phyloP scores from a whole-genome alignment of 2,329 filamentous ascomycete species.

The Fusarium sterilihyphosum region DNA sequence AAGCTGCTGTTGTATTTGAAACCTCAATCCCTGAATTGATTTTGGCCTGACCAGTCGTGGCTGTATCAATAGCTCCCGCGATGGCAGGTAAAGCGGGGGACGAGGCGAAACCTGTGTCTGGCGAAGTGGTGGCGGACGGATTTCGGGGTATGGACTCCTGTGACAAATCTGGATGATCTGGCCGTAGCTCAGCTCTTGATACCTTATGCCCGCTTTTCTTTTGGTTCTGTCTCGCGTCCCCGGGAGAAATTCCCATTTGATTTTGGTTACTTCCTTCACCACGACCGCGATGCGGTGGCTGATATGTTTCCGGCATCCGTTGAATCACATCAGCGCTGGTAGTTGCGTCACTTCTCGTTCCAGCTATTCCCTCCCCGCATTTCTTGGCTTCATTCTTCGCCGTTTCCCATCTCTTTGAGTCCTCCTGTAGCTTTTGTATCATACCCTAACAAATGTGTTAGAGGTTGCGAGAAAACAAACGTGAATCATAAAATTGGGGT shows the following conservation, averaged over 20 bases:
- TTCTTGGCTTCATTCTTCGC: background rate
- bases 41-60: fast-evolving
- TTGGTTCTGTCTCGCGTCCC: background rate
- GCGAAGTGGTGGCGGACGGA: background rate
- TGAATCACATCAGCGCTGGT: background rate
- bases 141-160: background rate
- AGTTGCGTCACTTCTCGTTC: background rate
- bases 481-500: background rate
- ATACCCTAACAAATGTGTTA: background rate
- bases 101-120: background rate
- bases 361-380: background rate
- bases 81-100: background rate
- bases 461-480: background rate
- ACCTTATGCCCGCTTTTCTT: background rate
- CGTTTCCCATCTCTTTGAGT: background rate
- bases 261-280: background rate
- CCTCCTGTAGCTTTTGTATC: background rate
- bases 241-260: background rate
- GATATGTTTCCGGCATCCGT: fast-evolving
- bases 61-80: fast-evolving
- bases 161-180: background rate
- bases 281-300: background rate
- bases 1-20: background rate
- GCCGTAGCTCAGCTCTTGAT: background rate
- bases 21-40: fast-evolving